These are phyloP conservation scores for Fusarium incarnatum DNA, from an alignment of 2,329 filamentous ascomycete genomes.

Conservation along the genomic window DNA sequence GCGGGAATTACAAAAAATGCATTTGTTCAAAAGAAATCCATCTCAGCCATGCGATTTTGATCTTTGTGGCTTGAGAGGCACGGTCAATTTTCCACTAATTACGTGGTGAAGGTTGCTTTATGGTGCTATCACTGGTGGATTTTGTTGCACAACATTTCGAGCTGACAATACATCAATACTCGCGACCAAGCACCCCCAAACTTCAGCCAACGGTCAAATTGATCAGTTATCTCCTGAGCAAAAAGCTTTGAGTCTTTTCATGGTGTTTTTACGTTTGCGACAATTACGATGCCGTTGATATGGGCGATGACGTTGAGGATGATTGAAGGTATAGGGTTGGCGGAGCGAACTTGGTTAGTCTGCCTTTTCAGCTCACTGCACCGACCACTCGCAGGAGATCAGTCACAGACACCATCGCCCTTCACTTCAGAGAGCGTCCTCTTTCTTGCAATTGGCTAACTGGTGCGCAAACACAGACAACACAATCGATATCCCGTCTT, in stretches of 20 bases:
- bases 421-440: too few relatives aligned
- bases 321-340: constrained; percentile 12
- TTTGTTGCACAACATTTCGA: neutral
- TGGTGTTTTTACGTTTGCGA: neutral
- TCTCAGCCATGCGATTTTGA: neutral
- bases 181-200: neutral
- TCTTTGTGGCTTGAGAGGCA: constrained; percentile 2
- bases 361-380: neutral
- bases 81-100: constrained; percentile 24
- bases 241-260: neutral
- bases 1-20: constrained; percentile 16
- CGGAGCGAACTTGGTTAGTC: neutral
- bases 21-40: constrained; percentile 9
- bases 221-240: too few relatives aligned
- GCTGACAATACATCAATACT: neutral
- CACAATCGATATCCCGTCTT: rapidly evolving
- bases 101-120: neutral
- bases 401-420: neutral
- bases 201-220: too few relatives aligned
- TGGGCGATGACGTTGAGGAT: neutral
- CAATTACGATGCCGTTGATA: too few relatives aligned
- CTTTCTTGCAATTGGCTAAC: neutral
- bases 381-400: too few relatives aligned
- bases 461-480: neutral
- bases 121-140: constrained; percentile 9